Base-by-base conservation (phyloP, 306 rosid species). In the Parietaria judaica region DNA sequence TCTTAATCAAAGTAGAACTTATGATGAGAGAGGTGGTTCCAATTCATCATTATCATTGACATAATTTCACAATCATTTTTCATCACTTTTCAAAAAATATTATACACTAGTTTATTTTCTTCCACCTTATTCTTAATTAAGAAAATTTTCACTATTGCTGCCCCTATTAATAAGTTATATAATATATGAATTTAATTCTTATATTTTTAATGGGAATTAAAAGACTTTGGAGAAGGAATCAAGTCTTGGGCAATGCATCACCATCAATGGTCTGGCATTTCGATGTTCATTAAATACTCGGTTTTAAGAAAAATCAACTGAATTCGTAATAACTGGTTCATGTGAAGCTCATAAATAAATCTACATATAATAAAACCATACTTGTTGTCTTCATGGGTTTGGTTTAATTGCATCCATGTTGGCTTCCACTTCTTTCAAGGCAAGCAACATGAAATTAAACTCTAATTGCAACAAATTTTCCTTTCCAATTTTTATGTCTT, bases 281-380 rank as follows among this genome's bases (percentile, higher is more conserved):
- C 13, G 15, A 49, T 49, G 6, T 49, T 53, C 57, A 53, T 14
- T 23, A 53, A 53, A 53, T 6, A 23, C 57, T 53, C 36, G 17
- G 31, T 53, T 23, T 14, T 7, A 53, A 53, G 9, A 53, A 23
- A 11, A 53, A 1, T 35, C 36, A 53, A 11, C 60, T 8, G 8
- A 31, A 56, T 31, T 56, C n/a, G 31, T 56, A 56, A 56, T 6
- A 55, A 17, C 6, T 55, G 12, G 36, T 15, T 53, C 57, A 15
- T 53, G 57, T 53, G 36, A 14, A 23, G 14, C 57, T 53, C 57
- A 55, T 55, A 55, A 55, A 49, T 49, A 35, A 55, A 49, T 23
- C 31, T 23, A 23, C 31, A 23, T 23, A 23, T 23, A 23, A 23
- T 6, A 14, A 53, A 14, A 55, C 10, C 38, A 55, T 55, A 23